Conservation (phyloP, 2,329 filamentous ascomycete species). For the Pestalotiopsis sp. region DNA sequence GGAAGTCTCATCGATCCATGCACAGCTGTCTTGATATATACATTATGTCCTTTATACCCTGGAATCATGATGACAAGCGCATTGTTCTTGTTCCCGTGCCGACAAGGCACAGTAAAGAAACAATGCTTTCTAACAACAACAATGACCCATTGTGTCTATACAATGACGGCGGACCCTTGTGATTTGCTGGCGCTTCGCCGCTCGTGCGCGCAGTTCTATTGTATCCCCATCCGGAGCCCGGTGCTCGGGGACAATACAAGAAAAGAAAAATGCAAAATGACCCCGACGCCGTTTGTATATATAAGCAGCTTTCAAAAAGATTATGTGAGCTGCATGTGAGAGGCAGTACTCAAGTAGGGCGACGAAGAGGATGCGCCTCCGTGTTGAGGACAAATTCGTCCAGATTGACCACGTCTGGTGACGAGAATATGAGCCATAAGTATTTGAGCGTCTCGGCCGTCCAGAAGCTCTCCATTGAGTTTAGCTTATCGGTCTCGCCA, state of each 20-base stretch:
- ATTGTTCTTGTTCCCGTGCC: not conserved
- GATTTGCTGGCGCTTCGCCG: not conserved
- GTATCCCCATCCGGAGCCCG: not conserved
- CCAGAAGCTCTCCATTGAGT: constrained; percentile 63
- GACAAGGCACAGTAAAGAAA: not conserved
- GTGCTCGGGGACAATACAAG: not conserved
- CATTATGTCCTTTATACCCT: not conserved
- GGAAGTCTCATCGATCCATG: not conserved
- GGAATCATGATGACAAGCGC: not conserved
- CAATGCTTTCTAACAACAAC: not conserved
- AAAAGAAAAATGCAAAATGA: not conserved
- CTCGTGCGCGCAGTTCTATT: not conserved
- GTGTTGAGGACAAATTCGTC: constrained; percentile 67
- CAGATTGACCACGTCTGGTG: constrained; percentile 62
- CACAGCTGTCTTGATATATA: not conserved
- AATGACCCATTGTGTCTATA: not conserved
- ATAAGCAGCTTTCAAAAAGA: not conserved
- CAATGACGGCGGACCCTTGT: not conserved
- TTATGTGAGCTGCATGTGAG: not conserved
- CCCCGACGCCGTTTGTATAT: not conserved
- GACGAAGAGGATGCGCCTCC: constrained; percentile 46
- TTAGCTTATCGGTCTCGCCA: constrained; percentile 40
- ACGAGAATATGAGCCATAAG: constrained; percentile 70
- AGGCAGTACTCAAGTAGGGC: constrained; percentile 11
- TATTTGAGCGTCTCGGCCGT: constrained; percentile 74